Conservation (phyloP, 2,329 filamentous ascomycete genomes). For the Tolypocladium tundrense region DNA sequence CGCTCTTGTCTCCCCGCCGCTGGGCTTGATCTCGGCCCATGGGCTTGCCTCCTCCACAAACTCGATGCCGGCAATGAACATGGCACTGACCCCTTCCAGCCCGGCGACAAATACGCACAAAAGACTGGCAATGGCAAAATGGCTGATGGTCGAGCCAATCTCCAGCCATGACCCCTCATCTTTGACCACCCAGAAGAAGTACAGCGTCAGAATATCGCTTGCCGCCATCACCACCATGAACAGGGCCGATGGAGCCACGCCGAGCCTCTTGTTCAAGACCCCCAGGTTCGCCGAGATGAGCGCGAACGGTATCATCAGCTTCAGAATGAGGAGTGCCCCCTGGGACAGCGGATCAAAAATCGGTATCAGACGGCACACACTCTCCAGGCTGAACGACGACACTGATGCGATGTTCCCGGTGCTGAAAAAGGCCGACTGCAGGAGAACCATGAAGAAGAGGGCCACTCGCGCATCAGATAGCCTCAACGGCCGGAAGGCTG, state of each 20-base stretch:
- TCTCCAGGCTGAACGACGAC: slow-evolving; percentile 87
- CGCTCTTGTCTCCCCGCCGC: not conserved
- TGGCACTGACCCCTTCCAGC: slow-evolving; percentile 74
- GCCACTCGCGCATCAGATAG: slow-evolving; percentile 81
- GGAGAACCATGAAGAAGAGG: slow-evolving; percentile 87
- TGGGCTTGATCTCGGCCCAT: not conserved
- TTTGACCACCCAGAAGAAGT: slow-evolving; percentile 96
- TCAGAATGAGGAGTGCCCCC: slow-evolving; percentile 74
- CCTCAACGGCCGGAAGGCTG: slow-evolving; percentile 52
- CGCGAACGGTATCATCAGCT: slow-evolving; percentile 87
- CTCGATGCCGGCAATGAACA: slow-evolving; percentile 73
- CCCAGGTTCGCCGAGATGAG: slow-evolving; percentile 91
- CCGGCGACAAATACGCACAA: slow-evolving; percentile 84
- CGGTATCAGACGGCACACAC: slow-evolving; percentile 76
- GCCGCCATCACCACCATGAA: slow-evolving; percentile 94
- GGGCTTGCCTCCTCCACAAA: slow-evolving; percentile 25
- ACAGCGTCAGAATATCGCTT: slow-evolving; percentile 82
- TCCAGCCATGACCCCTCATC: slow-evolving; percentile 97
- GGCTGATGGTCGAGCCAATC: slow-evolving; percentile 92
- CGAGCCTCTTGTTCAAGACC: slow-evolving; percentile 74
- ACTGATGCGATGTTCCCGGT: slow-evolving; percentile 94
- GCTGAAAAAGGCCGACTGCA: slow-evolving; percentile 94
- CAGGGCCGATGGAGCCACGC: slow-evolving; percentile 75
- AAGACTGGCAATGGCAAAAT: slow-evolving; percentile 86
- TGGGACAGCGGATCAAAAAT: slow-evolving; percentile 93